Conservation (phyloP, 257 asterid genomes). For the Scutellaria galericulata region DNA sequence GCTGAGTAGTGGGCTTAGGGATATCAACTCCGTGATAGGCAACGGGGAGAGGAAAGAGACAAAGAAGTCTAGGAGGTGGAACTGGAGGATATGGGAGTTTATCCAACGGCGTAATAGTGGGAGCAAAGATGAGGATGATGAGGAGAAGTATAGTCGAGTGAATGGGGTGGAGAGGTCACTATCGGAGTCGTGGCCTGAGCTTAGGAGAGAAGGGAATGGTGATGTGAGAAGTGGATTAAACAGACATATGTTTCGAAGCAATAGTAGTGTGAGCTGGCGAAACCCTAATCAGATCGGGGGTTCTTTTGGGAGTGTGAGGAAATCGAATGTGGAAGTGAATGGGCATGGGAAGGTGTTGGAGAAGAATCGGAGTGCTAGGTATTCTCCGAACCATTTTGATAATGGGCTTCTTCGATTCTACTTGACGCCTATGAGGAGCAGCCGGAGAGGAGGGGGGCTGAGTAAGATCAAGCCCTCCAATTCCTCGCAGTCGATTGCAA, state of each 20-base stretch:
- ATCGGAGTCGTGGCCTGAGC: conserved; percentile 71
- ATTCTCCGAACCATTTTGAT: conserved; percentile 70
- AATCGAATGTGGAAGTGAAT: conserved; percentile 56
- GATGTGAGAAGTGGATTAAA: conserved; percentile 50
- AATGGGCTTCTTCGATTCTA: conserved; percentile 82
- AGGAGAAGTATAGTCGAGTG: conserved; percentile 51
- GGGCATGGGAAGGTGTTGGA: conserved; percentile 73
- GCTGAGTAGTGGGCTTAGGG: conserved; percentile 64
- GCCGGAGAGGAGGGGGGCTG: conserved; percentile 69
- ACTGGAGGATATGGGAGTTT: conserved; percentile 72
- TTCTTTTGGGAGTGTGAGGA: conserved; percentile 61
- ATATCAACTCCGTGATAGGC: conserved; percentile 47
- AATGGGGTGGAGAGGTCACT: conserved; percentile 77
- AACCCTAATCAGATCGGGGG: conserved; percentile 50
- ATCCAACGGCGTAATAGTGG: conserved; percentile 55
- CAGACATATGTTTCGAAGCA: conserved; percentile 62
- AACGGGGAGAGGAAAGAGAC: conserved; percentile 63
- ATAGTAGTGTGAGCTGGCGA: conserved; percentile 88
- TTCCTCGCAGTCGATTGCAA: conserved; percentile 63
- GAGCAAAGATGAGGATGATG: conserved; percentile 60
- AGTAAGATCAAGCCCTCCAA: conserved; percentile 64
- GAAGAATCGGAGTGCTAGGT: conserved; percentile 79
- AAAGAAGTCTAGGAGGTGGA: conserved; percentile 72
- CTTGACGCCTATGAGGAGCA: conserved; percentile 75
- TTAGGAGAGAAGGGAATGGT: conserved; percentile 47